Percentiles rank a stretch among this genome's conserved stretches.
These are phyloP conservation scores for Nannochloropsis oceanica DNA, from an alignment of 108 stramenopile genomes.

Conservation along the genomic window DNA sequence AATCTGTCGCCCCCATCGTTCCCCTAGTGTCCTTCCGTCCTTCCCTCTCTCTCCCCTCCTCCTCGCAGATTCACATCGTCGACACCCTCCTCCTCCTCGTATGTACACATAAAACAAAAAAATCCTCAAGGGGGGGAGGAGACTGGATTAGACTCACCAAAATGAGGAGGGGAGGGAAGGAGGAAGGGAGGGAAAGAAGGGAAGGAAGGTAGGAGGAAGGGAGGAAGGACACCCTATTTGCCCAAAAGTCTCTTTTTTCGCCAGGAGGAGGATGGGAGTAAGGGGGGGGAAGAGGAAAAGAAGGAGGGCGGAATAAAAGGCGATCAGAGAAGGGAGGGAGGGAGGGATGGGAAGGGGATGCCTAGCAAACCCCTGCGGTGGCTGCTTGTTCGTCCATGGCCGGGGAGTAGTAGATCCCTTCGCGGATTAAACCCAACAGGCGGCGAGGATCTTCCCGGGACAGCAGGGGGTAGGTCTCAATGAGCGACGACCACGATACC, in stretches of 20 bases:
- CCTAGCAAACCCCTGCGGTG: neutral
- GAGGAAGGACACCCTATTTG: too few relatives aligned
- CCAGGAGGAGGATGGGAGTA: neutral
- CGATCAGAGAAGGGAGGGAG: too few relatives aligned
- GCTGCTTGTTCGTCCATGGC: too few relatives aligned
- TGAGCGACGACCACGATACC: neutral
- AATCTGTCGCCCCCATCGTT: neutral
- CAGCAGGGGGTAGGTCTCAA: neutral
- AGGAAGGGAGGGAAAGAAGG: neutral
- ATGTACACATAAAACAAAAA: neutral
- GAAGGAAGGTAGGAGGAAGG: too few relatives aligned
- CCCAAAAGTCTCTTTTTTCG: neutral
- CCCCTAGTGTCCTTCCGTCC: neutral
- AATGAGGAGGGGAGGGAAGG: neutral
- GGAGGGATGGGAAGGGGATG: neutral
- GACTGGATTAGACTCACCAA: too few relatives aligned
- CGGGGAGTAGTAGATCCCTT: neutral
- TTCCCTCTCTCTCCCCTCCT: neutral
- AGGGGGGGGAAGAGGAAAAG: neutral
- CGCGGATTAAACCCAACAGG: neutral
- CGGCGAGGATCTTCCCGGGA: neutral
- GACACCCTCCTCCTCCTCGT: neutral
- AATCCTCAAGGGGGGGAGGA: neutral
- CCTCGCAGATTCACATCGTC: neutral
- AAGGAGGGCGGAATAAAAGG: neutral